phyloP scores from a whole-genome alignment of 257 asterid species.

The Solanum stenotomum region DNA sequence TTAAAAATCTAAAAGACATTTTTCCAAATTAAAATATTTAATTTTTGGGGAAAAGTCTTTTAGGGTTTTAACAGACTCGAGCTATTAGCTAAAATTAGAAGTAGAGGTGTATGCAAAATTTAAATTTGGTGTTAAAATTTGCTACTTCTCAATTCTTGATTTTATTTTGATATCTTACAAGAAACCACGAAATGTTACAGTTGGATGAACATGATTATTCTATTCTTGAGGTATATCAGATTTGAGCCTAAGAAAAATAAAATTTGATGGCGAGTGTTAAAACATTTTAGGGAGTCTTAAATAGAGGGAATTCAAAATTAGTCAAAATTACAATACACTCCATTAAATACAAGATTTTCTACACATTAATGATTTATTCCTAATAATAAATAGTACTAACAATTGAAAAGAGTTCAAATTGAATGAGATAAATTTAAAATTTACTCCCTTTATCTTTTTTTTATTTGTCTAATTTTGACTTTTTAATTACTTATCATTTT shows the following conservation, averaged over 20 bases:
- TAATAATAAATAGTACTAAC: too few species aligned
- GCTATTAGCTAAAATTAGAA: neutral
- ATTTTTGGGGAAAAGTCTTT: neutral
- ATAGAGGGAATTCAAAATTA: too few species aligned
- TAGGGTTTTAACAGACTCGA: neutral
- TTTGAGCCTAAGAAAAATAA: neutral
- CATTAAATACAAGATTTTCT: too few species aligned
- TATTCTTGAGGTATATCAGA: neutral
- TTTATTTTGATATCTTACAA: neutral
- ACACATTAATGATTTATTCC: too few species aligned
- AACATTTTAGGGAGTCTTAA: neutral
- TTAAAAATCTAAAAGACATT: too few species aligned
- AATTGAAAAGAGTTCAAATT: too few species aligned
- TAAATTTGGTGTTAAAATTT: neutral
- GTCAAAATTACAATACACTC: too few species aligned
- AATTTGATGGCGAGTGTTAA: neutral
- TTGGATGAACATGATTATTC: neutral
- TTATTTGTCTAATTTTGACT: too few species aligned
- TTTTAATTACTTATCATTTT: too few species aligned
- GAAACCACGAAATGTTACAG: neutral
- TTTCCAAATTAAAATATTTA: too few species aligned
- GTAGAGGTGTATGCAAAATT: neutral
- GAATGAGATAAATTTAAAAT: too few species aligned
- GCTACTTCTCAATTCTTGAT: neutral
- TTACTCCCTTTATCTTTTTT: too few species aligned